phyloP scores from a whole-genome alignment of 164 flowering plant genomes.

The Platanus orientalis region DNA sequence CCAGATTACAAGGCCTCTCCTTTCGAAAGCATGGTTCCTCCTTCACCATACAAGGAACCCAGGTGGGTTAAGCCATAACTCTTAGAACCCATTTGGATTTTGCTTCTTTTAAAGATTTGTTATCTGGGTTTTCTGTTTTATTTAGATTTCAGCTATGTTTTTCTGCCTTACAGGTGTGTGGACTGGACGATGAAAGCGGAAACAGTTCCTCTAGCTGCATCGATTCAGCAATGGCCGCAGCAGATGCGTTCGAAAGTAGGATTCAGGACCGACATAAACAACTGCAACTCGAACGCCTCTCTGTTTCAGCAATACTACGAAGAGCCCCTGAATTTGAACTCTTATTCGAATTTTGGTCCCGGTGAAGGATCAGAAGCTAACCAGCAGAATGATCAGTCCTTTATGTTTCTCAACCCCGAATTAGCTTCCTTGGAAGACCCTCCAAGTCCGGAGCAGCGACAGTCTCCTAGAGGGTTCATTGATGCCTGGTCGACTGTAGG shows the following conservation, averaged over 20 bases:
- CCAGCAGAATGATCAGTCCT: slow-evolving; percentile 19
- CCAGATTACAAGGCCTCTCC: slow-evolving; percentile 19
- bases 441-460: slow-evolving; percentile 5
- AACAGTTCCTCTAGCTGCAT: slow-evolving; percentile 14
- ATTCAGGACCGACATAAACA: slow-evolving; percentile 11
- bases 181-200: slow-evolving; percentile 51
- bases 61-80: slow-evolving; percentile 24
- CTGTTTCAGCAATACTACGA: slow-evolving; percentile 20
- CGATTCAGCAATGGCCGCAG: slow-evolving; percentile 39
- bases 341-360: slow-evolving; percentile 12
- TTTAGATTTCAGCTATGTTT: neutral
- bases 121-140: neutral
- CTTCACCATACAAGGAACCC: slow-evolving; percentile 32
- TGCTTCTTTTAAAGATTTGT: neutral
- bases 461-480: slow-evolving; percentile 47
- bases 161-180: slow-evolving; percentile 30
- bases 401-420: slow-evolving; percentile 23
- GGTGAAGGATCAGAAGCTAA: slow-evolving; percentile 10
- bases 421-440: slow-evolving; percentile 12
- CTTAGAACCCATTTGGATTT: neutral
- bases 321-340: slow-evolving; percentile 23
- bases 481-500: slow-evolving; percentile 57
- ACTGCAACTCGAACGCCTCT: slow-evolving; percentile 7
- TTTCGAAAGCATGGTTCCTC: slow-evolving; percentile 17
- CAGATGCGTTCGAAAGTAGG: slow-evolving; percentile 27